These are phyloP conservation scores for Fomitopsis pinicola DNA, from an alignment of 1,284 basidiomycete species.

Conservation along the genomic window DNA sequence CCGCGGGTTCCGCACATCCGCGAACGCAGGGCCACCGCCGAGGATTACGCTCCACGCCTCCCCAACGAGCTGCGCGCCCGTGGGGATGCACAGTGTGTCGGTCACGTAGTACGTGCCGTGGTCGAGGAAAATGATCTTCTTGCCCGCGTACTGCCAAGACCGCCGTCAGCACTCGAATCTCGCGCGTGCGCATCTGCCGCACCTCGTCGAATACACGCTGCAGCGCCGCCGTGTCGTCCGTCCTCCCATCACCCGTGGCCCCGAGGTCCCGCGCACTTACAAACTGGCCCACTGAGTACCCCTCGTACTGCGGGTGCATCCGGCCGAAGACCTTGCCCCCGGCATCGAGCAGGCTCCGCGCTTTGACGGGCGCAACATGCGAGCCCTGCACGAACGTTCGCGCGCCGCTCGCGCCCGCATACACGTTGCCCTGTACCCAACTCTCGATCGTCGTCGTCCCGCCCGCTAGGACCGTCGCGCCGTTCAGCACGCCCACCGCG, in stretches of 20 bases:
- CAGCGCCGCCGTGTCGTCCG: conserved; percentile 73
- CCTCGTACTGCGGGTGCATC: conserved; percentile 42
- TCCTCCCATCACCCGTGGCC: conserved; percentile 70
- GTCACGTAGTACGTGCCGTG: conserved; percentile 67
- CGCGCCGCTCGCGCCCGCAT: conserved; percentile 38
- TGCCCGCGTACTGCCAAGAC: conserved; percentile 51
- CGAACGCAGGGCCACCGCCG: conserved; percentile 58
- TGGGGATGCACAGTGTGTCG: conserved; percentile 67
- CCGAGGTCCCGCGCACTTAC: conserved; percentile 68
- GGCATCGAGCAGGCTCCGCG: conserved; percentile 51
- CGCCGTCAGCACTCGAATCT: not conserved
- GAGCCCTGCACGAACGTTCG: conserved; percentile 45
- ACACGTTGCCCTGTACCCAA: conserved; percentile 76
- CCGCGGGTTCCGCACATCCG: conserved; percentile 45
- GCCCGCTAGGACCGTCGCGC: conserved; percentile 46
- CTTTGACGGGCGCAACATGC: conserved; percentile 47
- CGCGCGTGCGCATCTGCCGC: not conserved
- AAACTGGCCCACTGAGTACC: conserved; percentile 57
- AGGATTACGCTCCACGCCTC: conserved; percentile 79
- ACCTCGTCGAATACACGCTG: conserved; percentile 55
- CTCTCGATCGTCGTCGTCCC: conserved; percentile 53
- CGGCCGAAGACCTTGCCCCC: conserved; percentile 59
- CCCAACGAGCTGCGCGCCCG: conserved; percentile 66
- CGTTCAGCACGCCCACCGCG: conserved; percentile 46
- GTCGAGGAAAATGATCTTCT: conserved; percentile 77